Percentiles rank a stretch among this genome's conserved stretches.
phyloP scores from a whole-genome alignment of 2,329 filamentous ascomycete genomes.

The Nemania sp. region DNA sequence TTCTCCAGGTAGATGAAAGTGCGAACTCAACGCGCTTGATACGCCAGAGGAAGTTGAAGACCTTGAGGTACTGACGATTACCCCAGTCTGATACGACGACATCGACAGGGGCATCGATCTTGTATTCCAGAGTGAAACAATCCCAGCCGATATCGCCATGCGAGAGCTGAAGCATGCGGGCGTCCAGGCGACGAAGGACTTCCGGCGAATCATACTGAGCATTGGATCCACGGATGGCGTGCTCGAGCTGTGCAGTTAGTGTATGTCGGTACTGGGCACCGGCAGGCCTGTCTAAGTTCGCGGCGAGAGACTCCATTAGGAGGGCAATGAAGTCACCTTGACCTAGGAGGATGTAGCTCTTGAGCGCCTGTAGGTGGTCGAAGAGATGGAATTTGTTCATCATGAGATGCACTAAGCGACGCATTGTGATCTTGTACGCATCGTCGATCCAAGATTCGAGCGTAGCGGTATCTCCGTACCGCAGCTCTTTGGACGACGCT shows the following conservation, averaged over 20 bases:
- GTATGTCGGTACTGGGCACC: conserved; percentile 96
- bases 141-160: conserved; percentile 99
- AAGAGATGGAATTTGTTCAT: conserved; percentile 93
- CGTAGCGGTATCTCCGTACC: conserved; percentile 90
- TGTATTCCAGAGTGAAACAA: conserved; percentile 98
- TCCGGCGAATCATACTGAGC: conserved; percentile 94
- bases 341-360: conserved; percentile 91
- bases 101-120: conserved; percentile 94
- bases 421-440: conserved; percentile 98
- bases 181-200: conserved; percentile 87
- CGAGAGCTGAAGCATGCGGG: conserved; percentile 95
- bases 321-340: conserved; percentile 97
- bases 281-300: conserved; percentile 92
- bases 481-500: conserved; percentile 85
- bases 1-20: conserved; percentile 86
- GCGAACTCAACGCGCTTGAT: conserved; percentile 98
- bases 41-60: conserved; percentile 99
- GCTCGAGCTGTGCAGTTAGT: conserved; percentile 94
- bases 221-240: conserved; percentile 95
- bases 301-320: conserved; percentile 93
- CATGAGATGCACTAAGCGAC: conserved; percentile 90
- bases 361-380: conserved; percentile 86
- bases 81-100: conserved; percentile 97
- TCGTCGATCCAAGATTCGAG: conserved; percentile 94
- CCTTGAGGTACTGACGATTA: conserved; percentile 94